Evolutionary conservation across 352 stramenopile species (phyloP).

Genomic region (Globisporangium apiculatum): DNA sequence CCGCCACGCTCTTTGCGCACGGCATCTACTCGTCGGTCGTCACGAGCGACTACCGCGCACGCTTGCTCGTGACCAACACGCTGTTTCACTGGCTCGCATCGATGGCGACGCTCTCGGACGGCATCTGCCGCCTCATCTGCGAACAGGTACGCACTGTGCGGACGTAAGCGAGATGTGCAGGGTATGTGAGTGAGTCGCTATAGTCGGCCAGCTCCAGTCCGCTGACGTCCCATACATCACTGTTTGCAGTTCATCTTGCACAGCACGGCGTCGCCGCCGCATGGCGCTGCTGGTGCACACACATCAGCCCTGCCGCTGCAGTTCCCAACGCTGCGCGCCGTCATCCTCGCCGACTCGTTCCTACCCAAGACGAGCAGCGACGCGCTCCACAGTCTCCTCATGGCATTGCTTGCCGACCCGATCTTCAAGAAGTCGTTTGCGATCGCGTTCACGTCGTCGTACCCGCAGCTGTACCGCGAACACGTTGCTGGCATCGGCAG

Average conservation of each 20-base stretch:
- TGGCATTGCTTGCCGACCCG: slow-evolving; percentile 94
- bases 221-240: too few species aligned
- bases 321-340: slow-evolving; percentile 55
- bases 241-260: slow-evolving; percentile 5
- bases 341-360: slow-evolving; percentile 84
- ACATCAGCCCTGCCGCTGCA: slow-evolving; percentile 4
- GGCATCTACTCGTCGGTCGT: slow-evolving; percentile 80
- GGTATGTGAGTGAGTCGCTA: not conserved
- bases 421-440: slow-evolving; percentile 96
- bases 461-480: slow-evolving; percentile 80
- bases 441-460: slow-evolving; percentile 93
- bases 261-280: not conserved
- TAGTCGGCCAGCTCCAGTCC: not conserved
- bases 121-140: slow-evolving; percentile 78
- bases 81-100: slow-evolving; percentile 76
- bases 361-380: slow-evolving; percentile 72
- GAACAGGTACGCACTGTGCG: slow-evolving; percentile 33
- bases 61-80: slow-evolving; percentile 54
- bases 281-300: not conserved
- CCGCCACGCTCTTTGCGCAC: slow-evolving; percentile 48
- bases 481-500: slow-evolving; percentile 67
- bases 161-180: too few species aligned
- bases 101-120: slow-evolving; percentile 74
- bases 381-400: slow-evolving; percentile 90
- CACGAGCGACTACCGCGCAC: slow-evolving; percentile 67